Percentiles rank a stretch among this genome's conserved stretches.
Evolutionary conservation across 208 protist species (phyloP).

Genomic region (Cochliopodium minus): DNA sequence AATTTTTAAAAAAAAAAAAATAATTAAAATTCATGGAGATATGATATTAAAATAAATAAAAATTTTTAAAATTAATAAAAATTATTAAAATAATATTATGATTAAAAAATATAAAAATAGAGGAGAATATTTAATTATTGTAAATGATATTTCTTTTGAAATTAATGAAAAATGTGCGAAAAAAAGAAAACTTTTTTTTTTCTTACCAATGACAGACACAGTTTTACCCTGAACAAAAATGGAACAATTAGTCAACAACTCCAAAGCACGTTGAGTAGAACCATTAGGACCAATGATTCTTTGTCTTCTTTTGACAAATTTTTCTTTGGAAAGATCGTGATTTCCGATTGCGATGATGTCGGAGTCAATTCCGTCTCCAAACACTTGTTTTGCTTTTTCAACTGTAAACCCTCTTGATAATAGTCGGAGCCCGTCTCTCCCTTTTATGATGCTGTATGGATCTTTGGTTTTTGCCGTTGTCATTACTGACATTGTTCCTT

Average conservation of each 20-base stretch:
- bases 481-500: conserved; percentile 87
- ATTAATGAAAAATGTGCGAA: background rate
- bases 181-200: background rate
- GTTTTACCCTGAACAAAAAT: conserved; percentile 95
- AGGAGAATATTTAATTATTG: too few relatives aligned
- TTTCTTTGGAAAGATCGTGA: conserved; percentile 79
- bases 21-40: too few relatives aligned
- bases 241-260: conserved; percentile 95
- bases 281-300: conserved; percentile 93
- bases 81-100: too few relatives aligned
- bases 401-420: conserved; percentile 81
- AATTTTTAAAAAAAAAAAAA: too few relatives aligned
- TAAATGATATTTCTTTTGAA: too few relatives aligned
- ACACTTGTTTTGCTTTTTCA: conserved; percentile 82
- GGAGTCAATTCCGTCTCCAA: conserved; percentile 84
- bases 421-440: conserved; percentile 90
- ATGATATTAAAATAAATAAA: too few relatives aligned
- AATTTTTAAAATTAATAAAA: too few relatives aligned
- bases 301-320: conserved; percentile 94
- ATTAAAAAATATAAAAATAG: too few relatives aligned
- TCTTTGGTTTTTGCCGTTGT: conserved; percentile 95
- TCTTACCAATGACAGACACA: conserved; percentile 64
- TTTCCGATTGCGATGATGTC: conserved; percentile 95
- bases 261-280: conserved; percentile 86
- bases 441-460: conserved; percentile 93